Evolutionary conservation across 768 basidiomycete genomes (phyloP), one percentile per base, ranked within the genome.

Genomic region (Suillus weaverae): DNA sequence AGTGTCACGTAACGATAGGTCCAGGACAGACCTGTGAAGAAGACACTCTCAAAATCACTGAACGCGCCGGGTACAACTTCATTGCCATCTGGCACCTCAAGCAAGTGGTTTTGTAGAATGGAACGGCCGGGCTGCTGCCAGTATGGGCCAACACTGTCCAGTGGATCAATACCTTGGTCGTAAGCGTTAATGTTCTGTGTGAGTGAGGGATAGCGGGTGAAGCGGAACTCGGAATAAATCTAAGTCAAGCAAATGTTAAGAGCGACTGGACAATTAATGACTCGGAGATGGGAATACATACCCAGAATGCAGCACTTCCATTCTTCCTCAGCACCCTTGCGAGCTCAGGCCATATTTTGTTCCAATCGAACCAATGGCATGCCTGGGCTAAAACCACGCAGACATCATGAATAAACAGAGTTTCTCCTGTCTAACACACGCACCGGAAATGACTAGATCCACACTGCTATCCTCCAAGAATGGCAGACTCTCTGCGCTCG

Each of bases 321-420:
- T 85, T 83, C 9, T 79, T 81, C 57, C 83, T 80, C 51, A 94
- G 76, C 8, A 90, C 82, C 4, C 89, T 80, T 14, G 80, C 79
- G 0, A 86, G 78, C 74, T 93, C 89, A 4, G 83, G 84, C 90
- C 91, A 94, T 6, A 89, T 80, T 68, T 83, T 85, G 5, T 76
- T 73, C 84, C 87, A 91, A 69, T 93, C 82, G 70, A 94, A 94
- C 92, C 92, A 93, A 71, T 94, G 92, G 3, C 85, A 86, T 0
- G 91, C 86, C 76, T 92, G 92, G 1, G 89, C 92, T 91, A 61
- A 13, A 56, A 35, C 3, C 20, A 5, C 33, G 20, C 13, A 41
- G 14, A 22, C 22, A 64, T 33, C 41, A 44, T 32, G 13, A 36
- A 60, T 13, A 32, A 16, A 30, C 4, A 20, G 33, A 32, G 38